Percentiles rank a stretch among this genome's conserved stretches.
These are phyloP conservation scores for Citrullus colocynthis DNA, from an alignment of 306 rosid genomes.

Conservation along the genomic window DNA sequence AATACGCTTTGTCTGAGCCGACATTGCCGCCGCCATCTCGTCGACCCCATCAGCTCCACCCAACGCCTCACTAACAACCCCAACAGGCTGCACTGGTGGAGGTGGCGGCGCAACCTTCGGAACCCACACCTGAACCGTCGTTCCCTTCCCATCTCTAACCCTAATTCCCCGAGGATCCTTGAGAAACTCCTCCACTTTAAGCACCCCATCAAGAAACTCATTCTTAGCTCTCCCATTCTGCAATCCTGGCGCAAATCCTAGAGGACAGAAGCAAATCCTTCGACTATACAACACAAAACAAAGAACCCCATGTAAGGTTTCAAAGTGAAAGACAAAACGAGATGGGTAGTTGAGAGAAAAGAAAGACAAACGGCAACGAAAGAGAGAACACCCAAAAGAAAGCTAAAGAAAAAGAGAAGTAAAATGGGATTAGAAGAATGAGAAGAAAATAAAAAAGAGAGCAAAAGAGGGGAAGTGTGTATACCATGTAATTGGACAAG, in stretches of 20 bases:
- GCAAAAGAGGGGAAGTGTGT: conserved; percentile 6
- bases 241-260: conserved; percentile 52
- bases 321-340: neutral
- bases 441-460: neutral
- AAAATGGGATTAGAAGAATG: neutral
- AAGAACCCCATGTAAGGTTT: neutral
- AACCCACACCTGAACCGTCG: conserved; percentile 46
- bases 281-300: conserved; percentile 26
- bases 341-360: neutral
- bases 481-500: conserved; percentile 79
- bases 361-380: neutral
- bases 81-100: conserved; percentile 21
- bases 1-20: conserved; percentile 72
- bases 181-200: conserved; percentile 37
- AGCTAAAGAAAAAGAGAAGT: neutral
- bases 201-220: conserved; percentile 36
- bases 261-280: conserved; percentile 52
- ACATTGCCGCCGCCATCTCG: conserved; percentile 42
- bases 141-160: conserved; percentile 18
- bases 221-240: conserved; percentile 22
- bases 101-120: conserved; percentile 75
- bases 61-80: conserved; percentile 16
- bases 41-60: conserved; percentile 28
- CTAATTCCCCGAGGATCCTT: conserved; percentile 37
- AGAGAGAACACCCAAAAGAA: conserved; percentile 2